Conservation (phyloP, 352 stramenopile species). For the Blastocystis sp. region DNA sequence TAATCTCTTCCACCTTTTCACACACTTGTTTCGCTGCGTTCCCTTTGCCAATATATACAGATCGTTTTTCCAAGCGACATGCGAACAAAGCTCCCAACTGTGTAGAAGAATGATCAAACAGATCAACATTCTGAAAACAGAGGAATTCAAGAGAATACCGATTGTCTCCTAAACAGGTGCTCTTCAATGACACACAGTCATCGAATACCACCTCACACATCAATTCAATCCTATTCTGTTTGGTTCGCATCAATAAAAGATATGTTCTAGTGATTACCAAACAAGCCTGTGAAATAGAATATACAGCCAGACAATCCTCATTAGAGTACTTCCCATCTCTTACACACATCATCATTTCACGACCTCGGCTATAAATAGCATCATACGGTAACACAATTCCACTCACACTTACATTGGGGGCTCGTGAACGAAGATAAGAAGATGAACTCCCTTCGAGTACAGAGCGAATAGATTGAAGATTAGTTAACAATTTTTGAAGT, state of each 20-base stretch:
- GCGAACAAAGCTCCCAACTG: not conserved
- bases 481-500: not conserved
- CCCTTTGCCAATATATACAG: not conserved
- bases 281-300: not conserved
- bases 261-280: not conserved
- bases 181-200: not conserved
- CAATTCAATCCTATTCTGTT: not conserved
- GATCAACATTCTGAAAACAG: not conserved
- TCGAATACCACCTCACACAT: not conserved
- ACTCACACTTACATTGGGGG: not conserved
- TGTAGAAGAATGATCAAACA: not conserved
- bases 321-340: not conserved
- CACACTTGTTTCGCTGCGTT: not conserved
- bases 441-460: not conserved
- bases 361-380: not conserved
- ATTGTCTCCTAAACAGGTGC: not conserved
- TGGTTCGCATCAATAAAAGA: not conserved
- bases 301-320: constrained; percentile 17
- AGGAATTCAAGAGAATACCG: not conserved
- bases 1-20: constrained; percentile 7
- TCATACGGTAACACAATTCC: not conserved
- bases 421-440: not conserved
- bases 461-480: not conserved
- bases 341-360: not conserved
- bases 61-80: not conserved